Base-by-base conservation (phyloP, 2,329 filamentous ascomycete genomes). In the Xylaria sp. region DNA sequence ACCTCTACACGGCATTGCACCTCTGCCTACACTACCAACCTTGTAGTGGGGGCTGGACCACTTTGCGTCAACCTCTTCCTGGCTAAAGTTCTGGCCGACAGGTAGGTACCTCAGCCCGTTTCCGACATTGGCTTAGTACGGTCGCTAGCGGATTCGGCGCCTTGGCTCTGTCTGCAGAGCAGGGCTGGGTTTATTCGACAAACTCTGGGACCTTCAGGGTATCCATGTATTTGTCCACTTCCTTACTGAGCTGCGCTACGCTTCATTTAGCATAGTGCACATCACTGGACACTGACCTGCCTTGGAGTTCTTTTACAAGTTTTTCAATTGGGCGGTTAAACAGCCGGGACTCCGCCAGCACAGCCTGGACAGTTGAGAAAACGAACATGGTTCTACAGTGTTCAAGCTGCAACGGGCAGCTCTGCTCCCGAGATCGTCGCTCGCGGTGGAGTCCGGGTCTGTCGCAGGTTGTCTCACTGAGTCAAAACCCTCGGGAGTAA, bases 371-470 rank as follows among this genome's bases (percentile, higher is more conserved):
- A 28, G 6, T 54, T 37, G 39, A n/a, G 7, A 46, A 20, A 13
- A n/a, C 5, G 5, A 34, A 34, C 15, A 34, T 46, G 41, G 18
- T 18, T n/a, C 18, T 28, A 6, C 3, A 34, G 41, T 56, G n/a
- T 31, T 41, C 50, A 65, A 61, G 34, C 50, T 28, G 23, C 31
- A 65, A 39, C 55, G 61, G 61, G 23, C 41, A 56, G 41, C 50
- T 57, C 57, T 52, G 46, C 9, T 25, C 57, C 62, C 66, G 66
- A 65, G 66, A 65, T 68, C 66, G 48, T 60, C 56, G 52, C 57
- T 61, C 8, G 20, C 41, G 15, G 62, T 54, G 56, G 62, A 25
- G 60, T 37, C 39, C 34, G 59, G 20, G 44, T 37, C 28, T 31
- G 65, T 55, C 44, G 41, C 44, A 58, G 18, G 18, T 8, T 37